A percentile compares a stretch with the other conserved stretches of the same genome.
Conservation (phyloP, 257 asterid genomes). For the Solanum paucissectum region DNA sequence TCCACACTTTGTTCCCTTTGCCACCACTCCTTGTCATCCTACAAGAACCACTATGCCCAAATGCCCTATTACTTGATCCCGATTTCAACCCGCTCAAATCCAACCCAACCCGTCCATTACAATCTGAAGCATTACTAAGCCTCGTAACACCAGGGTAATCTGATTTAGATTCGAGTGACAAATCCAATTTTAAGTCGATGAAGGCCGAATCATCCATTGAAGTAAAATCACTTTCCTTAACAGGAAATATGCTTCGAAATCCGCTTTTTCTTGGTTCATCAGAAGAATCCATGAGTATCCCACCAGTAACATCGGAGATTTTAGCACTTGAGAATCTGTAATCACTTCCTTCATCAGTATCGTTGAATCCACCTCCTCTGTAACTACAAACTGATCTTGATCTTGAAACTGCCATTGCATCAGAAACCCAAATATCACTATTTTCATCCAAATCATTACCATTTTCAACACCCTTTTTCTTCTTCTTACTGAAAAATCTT, state of each 20-base stretch:
- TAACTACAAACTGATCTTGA: conserved; percentile 91
- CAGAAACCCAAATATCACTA: conserved; percentile 23
- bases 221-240: conserved; percentile 58
- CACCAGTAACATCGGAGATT: conserved; percentile 68
- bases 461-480: conserved; percentile 13
- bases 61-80: not conserved
- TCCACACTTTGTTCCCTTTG: conserved; percentile 59
- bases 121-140: conserved; percentile 27
- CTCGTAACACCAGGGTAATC: conserved; percentile 8
- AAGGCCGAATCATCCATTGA: conserved; percentile 84
- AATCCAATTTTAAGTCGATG: conserved; percentile 71
- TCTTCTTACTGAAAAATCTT: conserved; percentile 53
- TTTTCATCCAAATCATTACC: conserved; percentile 27
- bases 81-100: not conserved
- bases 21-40: conserved; percentile 20
- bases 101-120: conserved; percentile 3
- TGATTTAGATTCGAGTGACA: conserved; percentile 27
- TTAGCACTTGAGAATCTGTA: conserved; percentile 68
- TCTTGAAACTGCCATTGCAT: conserved; percentile 43
- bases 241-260: conserved; percentile 44
- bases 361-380: conserved; percentile 22
- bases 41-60: conserved; percentile 27
- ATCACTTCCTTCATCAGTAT: conserved; percentile 44
- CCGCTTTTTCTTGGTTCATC: conserved; percentile 12
- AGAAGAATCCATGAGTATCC: conserved; percentile 36